phyloP scores from a whole-genome alignment of 208 protist genomes.

The Leishmania braziliensis region DNA sequence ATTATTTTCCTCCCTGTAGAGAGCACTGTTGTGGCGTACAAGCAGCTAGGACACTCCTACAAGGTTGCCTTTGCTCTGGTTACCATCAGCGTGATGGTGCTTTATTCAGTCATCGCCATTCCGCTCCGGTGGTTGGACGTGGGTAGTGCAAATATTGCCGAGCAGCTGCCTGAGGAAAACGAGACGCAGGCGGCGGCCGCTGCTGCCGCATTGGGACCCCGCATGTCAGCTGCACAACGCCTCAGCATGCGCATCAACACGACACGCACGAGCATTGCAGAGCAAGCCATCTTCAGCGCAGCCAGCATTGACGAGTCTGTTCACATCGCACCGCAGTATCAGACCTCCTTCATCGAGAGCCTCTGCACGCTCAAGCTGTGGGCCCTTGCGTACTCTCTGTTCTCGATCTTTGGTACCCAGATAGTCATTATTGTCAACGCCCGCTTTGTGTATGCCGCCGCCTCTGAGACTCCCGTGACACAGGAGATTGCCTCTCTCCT shows the following conservation, averaged over 20 bases:
- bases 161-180: conserved; percentile 10
- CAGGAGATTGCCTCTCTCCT: conserved; percentile 58
- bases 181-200: not conserved
- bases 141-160: conserved; percentile 29
- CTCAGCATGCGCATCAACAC: conserved; percentile 32
- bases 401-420: conserved; percentile 48
- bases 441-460: conserved; percentile 72
- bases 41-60: conserved; percentile 30
- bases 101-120: conserved; percentile 55
- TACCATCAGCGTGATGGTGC: conserved; percentile 34
- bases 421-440: conserved; percentile 75
- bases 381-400: conserved; percentile 53
- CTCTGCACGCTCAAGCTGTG: conserved; percentile 43
- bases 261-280: conserved; percentile 40
- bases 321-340: conserved; percentile 78
- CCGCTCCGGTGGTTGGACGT: conserved; percentile 55
- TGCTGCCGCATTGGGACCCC: not conserved
- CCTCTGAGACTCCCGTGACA: conserved; percentile 38
- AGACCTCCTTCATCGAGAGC: conserved; percentile 60
- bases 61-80: conserved; percentile 47
- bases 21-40: conserved; percentile 48
- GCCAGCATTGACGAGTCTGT: conserved; percentile 27
- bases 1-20: conserved; percentile 70
- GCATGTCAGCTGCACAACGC: conserved; percentile 35
- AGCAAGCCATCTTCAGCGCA: conserved; percentile 20